A percentile compares a stretch with the other conserved stretches of the same genome.
These are phyloP conservation scores for Salvia splendens DNA, from an alignment of 257 asterid genomes.

Conservation along the genomic window DNA sequence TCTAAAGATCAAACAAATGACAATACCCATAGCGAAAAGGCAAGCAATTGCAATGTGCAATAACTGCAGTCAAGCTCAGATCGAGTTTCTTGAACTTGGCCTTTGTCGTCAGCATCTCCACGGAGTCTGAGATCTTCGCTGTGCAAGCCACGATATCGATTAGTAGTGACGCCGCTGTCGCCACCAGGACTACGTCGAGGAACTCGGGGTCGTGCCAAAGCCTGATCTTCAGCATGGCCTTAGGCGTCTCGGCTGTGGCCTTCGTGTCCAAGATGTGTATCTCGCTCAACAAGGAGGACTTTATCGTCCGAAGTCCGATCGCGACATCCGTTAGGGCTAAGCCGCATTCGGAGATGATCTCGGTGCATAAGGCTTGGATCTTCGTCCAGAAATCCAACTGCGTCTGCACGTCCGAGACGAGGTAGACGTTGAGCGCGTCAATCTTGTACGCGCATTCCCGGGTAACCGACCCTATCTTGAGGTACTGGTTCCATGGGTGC, in stretches of 20 bases:
- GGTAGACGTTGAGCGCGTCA: slow-evolving; percentile 50
- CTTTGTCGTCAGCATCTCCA: slow-evolving; percentile 46
- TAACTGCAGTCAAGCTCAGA: background rate
- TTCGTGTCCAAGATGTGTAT: slow-evolving; percentile 35
- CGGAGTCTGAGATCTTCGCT: slow-evolving; percentile 45
- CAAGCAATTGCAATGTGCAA: no score
- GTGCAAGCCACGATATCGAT: slow-evolving; percentile 49
- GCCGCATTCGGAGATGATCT: slow-evolving; percentile 51
- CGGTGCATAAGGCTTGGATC: slow-evolving; percentile 47
- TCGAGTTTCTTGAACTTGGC: slow-evolving; percentile 52
- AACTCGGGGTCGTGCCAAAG: slow-evolving; percentile 42
- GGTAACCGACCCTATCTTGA: slow-evolving; percentile 50
- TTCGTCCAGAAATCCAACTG: slow-evolving; percentile 35
- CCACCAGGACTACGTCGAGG: slow-evolving; percentile 37
- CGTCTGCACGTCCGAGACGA: slow-evolving; percentile 47
- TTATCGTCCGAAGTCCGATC: slow-evolving; percentile 45
- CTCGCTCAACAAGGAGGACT: slow-evolving; percentile 27
- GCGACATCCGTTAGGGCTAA: slow-evolving; percentile 48
- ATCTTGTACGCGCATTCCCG: slow-evolving; percentile 60
- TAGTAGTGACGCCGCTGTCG: slow-evolving; percentile 51
- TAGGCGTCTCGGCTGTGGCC: slow-evolving; percentile 40
- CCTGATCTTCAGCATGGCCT: slow-evolving; percentile 26
- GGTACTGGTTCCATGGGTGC: slow-evolving; percentile 71
- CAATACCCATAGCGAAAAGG: no score
- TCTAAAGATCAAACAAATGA: no score